These are phyloP conservation scores for Ilex aquifolium DNA, from an alignment of 257 asterid species.

Conservation along the genomic window DNA sequence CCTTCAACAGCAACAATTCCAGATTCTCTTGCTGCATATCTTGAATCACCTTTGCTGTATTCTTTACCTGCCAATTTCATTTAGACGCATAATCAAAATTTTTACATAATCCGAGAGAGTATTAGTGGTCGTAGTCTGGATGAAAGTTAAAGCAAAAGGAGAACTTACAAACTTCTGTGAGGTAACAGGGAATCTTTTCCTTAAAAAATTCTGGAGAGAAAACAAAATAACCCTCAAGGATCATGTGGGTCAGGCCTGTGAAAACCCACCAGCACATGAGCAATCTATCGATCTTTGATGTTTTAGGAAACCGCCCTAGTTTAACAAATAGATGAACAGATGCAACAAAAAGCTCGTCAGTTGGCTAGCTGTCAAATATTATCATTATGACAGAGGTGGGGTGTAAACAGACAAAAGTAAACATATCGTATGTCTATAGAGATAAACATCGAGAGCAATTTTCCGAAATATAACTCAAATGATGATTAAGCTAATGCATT, in stretches of 20 bases:
- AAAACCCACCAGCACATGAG: conserved; percentile 97
- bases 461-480: too few relatives aligned
- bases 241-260: conserved; percentile 87
- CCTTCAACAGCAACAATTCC: conserved; percentile 72
- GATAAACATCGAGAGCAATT: too few relatives aligned
- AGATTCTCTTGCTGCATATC: conserved; percentile 75
- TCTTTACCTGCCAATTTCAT: conserved; percentile 71
- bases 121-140: too few relatives aligned
- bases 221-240: conserved; percentile 80
- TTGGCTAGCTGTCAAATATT: too few relatives aligned
- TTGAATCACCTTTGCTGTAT: conserved; percentile 95
- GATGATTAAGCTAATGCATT: too few relatives aligned
- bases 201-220: conserved; percentile 79
- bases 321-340: neutral
- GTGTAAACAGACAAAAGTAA: too few relatives aligned
- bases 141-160: neutral
- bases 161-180: conserved; percentile 93
- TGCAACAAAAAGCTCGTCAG: too few relatives aligned
- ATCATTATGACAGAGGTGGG: too few relatives aligned
- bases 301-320: conserved; percentile 51
- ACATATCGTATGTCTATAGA: too few relatives aligned
- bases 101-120: neutral
- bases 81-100: conserved; percentile 1
- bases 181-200: conserved; percentile 53
- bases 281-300: conserved; percentile 60